Percentiles rank a stretch among this genome's conserved stretches.
Evolutionary conservation across 192 early-diverging fungal species (phyloP).

Genomic region (Fimicolochytrium jonesii): DNA sequence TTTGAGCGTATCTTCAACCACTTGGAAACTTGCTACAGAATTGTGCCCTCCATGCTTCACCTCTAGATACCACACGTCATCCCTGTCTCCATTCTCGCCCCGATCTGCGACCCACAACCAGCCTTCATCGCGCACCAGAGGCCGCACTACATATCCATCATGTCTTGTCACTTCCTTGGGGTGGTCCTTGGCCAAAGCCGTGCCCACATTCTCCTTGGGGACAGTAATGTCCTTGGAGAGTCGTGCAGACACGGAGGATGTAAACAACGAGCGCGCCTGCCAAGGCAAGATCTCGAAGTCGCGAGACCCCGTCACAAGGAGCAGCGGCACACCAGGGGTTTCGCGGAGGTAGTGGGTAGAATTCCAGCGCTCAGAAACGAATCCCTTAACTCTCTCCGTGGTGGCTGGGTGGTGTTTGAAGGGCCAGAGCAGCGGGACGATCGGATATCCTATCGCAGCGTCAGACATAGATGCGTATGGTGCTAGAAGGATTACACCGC

Average conservation of each 20-base stretch:
- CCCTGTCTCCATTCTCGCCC: neutral
- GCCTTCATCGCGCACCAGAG: neutral
- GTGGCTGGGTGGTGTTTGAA: conserved; percentile 25
- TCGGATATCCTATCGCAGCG: conserved; percentile 38
- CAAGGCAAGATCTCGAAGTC: conserved; percentile 45
- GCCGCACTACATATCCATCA: neutral
- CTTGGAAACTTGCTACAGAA: conserved; percentile 22
- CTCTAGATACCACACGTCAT: conserved; percentile 30
- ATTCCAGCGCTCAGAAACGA: conserved; percentile 37
- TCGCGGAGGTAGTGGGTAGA: conserved; percentile 28
- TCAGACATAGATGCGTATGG: conserved; percentile 44
- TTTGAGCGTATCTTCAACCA: conserved; percentile 28
- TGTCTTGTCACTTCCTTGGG: neutral
- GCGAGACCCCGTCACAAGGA: conserved; percentile 38
- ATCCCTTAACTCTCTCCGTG: conserved; percentile 24
- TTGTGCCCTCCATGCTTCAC: conserved; percentile 40
- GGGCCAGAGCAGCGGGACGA: conserved; percentile 37
- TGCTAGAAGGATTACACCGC: conserved; percentile 33
- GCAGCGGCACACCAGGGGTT: conserved; percentile 28
- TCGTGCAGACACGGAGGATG: conserved; percentile 7
- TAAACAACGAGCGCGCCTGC: conserved; percentile 26
- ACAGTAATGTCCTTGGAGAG: neutral
- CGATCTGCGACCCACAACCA: conserved; percentile 11
- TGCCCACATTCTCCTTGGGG: neutral
- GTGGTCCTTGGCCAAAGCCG: neutral